These are phyloP conservation scores for Fraxinus anomala DNA, from an alignment of 257 asterid species.

Conservation along the genomic window DNA sequence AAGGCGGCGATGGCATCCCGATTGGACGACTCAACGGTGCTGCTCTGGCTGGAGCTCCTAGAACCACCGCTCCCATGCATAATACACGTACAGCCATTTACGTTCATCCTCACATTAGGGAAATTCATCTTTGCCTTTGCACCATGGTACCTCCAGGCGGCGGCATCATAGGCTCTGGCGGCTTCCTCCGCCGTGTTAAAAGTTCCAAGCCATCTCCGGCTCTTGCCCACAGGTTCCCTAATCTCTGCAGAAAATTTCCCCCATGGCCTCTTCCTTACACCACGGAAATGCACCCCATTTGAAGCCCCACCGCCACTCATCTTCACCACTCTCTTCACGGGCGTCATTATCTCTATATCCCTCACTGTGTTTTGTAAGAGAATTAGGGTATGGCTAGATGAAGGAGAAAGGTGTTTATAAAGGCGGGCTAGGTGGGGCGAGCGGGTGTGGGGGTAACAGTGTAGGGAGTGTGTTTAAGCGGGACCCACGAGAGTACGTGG, in stretches of 20 bases:
- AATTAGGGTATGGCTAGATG: neutral
- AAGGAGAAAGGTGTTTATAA: neutral
- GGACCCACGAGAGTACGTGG: neutral
- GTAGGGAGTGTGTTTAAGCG: neutral
- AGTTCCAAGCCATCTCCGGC: constrained; percentile 31
- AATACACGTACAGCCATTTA: neutral
- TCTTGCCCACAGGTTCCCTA: constrained; percentile 28
- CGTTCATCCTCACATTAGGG: neutral
- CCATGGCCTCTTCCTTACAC: constrained; percentile 37
- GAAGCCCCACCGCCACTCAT: neutral
- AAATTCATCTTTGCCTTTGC: constrained; percentile 29
- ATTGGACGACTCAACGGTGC: constrained; percentile 29
- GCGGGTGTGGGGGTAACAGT: neutral
- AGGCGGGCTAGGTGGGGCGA: neutral
- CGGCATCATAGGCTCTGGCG: constrained; percentile 28
- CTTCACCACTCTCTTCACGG: neutral
- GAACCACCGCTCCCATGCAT: neutral
- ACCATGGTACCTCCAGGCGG: constrained; percentile 30
- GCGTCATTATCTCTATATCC: neutral
- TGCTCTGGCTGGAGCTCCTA: constrained; percentile 28
- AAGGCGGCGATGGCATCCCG: neutral
- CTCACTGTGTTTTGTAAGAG: neutral
- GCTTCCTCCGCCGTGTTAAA: constrained; percentile 35
- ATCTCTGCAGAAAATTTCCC: constrained; percentile 35
- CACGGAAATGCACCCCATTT: constrained; percentile 22